Evolutionary conservation across 805 yeast genomes (phyloP).

Genomic region (Candida nitratophila): DNA sequence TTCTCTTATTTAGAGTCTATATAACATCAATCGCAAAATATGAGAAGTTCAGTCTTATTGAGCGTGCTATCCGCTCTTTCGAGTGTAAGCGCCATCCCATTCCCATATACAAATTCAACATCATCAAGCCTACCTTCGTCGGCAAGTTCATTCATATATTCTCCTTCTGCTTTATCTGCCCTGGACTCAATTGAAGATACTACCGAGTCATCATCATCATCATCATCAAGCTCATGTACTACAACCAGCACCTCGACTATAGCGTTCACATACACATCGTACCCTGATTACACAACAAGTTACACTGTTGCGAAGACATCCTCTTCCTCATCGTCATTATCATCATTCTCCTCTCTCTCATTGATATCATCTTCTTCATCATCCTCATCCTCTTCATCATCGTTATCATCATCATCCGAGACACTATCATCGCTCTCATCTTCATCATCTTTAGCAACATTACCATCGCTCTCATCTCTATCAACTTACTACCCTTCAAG

Average conservation of each 20-base stretch:
- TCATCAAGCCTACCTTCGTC: too few relatives aligned
- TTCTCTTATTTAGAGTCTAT: too few relatives aligned
- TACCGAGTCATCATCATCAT: too few relatives aligned
- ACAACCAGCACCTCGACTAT: neutral
- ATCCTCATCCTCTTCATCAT: slow-evolving; percentile 1
- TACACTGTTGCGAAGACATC: neutral
- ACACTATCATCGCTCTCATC: slow-evolving; percentile 1
- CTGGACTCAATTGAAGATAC: too few relatives aligned
- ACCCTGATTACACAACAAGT: neutral
- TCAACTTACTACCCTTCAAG: slow-evolving; percentile 1
- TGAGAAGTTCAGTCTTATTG: neutral
- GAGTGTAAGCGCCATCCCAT: neutral
- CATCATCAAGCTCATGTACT: neutral
- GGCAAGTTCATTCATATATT: too few relatives aligned
- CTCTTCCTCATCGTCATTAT: neutral
- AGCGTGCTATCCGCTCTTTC: neutral
- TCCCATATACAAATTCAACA: neutral
- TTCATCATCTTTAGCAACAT: neutral
- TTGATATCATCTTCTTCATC: slow-evolving; percentile 1
- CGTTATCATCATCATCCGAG: slow-evolving; percentile 1
- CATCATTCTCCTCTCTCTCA: neutral
- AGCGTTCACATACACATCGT: neutral
- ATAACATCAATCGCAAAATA: neutral
- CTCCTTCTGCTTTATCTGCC: too few relatives aligned
- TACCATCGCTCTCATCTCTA: neutral